Conservation (phyloP, 192 early-diverging fungal genomes). For the Haplosporangium gracile region DNA sequence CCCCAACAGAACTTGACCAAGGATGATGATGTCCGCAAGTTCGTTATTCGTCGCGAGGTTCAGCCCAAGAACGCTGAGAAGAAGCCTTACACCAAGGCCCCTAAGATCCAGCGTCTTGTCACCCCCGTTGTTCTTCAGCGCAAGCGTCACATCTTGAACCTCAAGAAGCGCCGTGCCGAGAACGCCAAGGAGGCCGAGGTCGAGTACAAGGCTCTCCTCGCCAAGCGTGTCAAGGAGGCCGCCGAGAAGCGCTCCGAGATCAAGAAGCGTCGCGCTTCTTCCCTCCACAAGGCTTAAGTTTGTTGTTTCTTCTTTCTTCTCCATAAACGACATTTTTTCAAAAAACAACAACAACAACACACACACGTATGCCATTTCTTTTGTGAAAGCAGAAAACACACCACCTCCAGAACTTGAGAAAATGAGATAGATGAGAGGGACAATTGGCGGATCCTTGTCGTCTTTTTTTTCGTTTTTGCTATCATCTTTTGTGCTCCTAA, state of each 20-base stretch:
- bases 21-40: conserved; percentile 99
- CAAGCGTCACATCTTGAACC: conserved; percentile 89
- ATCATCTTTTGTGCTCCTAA: conserved; percentile 2
- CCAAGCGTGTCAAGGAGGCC: conserved; percentile 93
- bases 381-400: background rate
- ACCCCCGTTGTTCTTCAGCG: conserved; percentile 97
- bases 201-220: conserved; percentile 89
- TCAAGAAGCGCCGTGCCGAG: conserved; percentile 89
- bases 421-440: background rate
- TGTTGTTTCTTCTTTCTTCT: conserved; percentile 15
- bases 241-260: conserved; percentile 85
- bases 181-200: conserved; percentile 80
- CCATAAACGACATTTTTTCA: conserved; percentile 1
- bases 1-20: conserved; percentile 86
- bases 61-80: conserved; percentile 89
- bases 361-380: background rate
- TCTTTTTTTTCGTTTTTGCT: background rate
- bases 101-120: conserved; percentile 98
- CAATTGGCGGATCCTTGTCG: background rate
- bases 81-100: conserved; percentile 96
- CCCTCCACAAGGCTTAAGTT: conserved; percentile 64
- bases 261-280: conserved; percentile 80
- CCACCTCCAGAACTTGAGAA: background rate
- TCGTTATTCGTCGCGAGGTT: conserved; percentile 98
- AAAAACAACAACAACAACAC: conserved; percentile 7